Percentiles rank a stretch among this genome's conserved stretches.
Evolutionary conservation across 768 basidiomycete genomes (phyloP).

Genomic region (Podaxis rugospora): DNA sequence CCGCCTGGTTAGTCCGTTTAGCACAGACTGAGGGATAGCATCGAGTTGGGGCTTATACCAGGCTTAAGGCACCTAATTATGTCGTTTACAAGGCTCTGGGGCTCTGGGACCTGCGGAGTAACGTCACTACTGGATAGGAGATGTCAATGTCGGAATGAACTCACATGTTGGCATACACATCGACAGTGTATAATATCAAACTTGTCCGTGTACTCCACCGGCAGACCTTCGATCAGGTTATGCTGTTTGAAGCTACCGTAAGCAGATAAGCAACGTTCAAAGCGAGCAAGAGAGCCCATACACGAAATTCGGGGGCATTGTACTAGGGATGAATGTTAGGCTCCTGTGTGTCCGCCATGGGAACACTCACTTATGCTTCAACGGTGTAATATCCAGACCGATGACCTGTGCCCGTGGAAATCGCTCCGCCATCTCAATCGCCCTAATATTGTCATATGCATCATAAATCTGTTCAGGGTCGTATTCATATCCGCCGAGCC

Average conservation of each 20-base stretch:
- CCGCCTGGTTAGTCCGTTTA: constrained; percentile 13
- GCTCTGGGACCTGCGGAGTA: constrained; percentile 13
- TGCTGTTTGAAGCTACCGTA: constrained; percentile 19
- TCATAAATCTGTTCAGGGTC: neutral
- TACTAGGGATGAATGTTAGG: neutral
- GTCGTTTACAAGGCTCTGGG: constrained; percentile 12
- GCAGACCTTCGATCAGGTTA: constrained; percentile 18
- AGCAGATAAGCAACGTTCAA: neutral
- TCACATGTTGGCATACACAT: constrained; percentile 21
- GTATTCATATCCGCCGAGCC: neutral
- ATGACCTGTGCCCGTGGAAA: constrained; percentile 20
- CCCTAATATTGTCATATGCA: constrained; percentile 13
- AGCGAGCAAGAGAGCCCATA: neutral
- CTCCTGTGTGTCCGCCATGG: neutral
- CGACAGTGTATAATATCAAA: constrained; percentile 25
- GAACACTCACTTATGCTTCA: constrained; percentile 13
- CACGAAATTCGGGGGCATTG: constrained; percentile 1
- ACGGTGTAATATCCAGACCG: constrained; percentile 21
- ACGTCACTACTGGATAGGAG: neutral
- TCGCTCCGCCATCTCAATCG: constrained; percentile 21
- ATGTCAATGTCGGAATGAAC: neutral
- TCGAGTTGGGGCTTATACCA: constrained; percentile 9
- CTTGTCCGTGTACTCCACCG: constrained; percentile 12
- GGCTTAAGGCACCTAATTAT: constrained; percentile 18
- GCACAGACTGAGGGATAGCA: neutral